Base-by-base conservation (phyloP, 2,329 filamentous ascomycete species). In the Coniochaeta ligniaria region DNA sequence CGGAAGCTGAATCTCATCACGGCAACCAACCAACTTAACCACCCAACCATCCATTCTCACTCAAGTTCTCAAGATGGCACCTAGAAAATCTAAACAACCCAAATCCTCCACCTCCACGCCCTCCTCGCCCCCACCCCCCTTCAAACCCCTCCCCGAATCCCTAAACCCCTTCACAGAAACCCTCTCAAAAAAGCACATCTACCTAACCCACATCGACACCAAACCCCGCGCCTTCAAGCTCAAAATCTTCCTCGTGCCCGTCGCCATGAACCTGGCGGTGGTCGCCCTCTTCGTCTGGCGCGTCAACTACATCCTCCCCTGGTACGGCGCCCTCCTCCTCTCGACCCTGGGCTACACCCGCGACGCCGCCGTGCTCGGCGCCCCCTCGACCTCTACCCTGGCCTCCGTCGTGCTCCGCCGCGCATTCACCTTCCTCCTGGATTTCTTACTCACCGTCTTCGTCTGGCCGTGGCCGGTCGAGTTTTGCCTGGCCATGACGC, bases 131-230 rank as follows among this genome's bases (percentile, higher is more conserved):
- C 47, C 47, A 14, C 8, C 47, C 11, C 91, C 91, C 8, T 96
- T 95, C 80, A 82, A 83, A 66, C 79, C 79, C 62, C 85, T 86
- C 0, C 84, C 90, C 0, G 72, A 83, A 57, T 78, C 80, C 35
- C 82, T 96, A 59, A 68, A 80, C 58, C 82, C 86, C 12, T 88
- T 96, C 71, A 80, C 90, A 69, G 76, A 82, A 38, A 82, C 79
- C 50, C 86, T 96, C 62, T 82, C 86, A 61, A 79, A 83, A 60
- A 76, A 83, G 60, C 85, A 91, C 73, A 82, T 96, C 71, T 96
- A 97, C 81, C 83, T 97, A 68, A 82, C 89, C 33, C 92, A 96
- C 77, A 79, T 96, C 74, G 93, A 97, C 79, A 77, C 75, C 62
- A 86, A 89, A 63, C 86, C 87, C 0, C 74, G 76, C 22, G 79